Base-by-base conservation (phyloP, 192 early-diverging fungal genomes). In the Coemansia sp. region DNA sequence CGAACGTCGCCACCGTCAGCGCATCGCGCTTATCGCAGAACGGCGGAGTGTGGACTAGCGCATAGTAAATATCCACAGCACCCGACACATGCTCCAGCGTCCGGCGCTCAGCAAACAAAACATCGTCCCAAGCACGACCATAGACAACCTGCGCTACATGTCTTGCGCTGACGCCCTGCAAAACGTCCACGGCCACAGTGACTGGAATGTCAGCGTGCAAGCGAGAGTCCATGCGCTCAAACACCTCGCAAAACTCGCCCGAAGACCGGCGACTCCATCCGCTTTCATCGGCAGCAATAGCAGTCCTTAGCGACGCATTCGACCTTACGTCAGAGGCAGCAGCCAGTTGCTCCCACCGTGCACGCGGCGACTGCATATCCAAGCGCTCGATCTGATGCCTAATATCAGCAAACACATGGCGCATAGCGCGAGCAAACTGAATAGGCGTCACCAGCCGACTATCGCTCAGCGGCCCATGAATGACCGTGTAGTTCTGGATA, bases 1-100 rank as follows among this genome's bases (percentile, higher is more conserved):
- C 66, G 17, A 37, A 27, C 0, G 58, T 39, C 1, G 50, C 38
- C 25, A 83, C 80, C 0, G 72, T 75, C 65, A 83, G 73, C 29
- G 73, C 72, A 36, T 83, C 80, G 32, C 80, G 74, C 27, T 23
- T 25, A 25, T 48, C 72, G 60, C 69, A 74, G 31, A 83, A 64
- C 70, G 69, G 46, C 7, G 80, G 80, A 23, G 45, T 61, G 10
- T 63, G 69, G n/a, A 83, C 34, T 5, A 37, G 11, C 37, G 72
- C 50, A 21, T 83, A 59, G 27, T 46, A 63, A 14, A 83, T 65
- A 23, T 63, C 44, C 21, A 69, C 73, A 2, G 73, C 66, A 2
- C 59, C 39, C 4, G 67, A 10, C 14, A 73, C 38, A 17, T 51
- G 21, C 41, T 78, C 76, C 29, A 83, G 59, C 67, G 51, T 59